phyloP scores from a whole-genome alignment of 805 yeast species.

The Ogataea neopini region DNA sequence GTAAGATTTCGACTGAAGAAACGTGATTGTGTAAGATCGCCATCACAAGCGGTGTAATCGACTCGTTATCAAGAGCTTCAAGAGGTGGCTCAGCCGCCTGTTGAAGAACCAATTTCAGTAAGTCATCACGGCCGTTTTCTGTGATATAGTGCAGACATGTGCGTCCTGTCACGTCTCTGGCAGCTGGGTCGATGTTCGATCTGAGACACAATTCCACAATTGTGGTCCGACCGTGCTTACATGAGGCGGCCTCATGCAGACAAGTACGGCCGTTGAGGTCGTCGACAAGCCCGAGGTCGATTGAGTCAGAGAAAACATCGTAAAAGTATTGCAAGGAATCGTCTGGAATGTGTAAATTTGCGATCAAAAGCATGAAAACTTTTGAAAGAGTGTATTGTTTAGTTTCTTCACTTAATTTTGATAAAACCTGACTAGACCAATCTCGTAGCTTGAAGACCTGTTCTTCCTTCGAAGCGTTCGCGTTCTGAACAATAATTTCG shows the following conservation, averaged over 20 bases:
- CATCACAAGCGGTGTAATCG: constrained; percentile 79
- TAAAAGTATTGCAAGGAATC: constrained; percentile 51
- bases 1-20: constrained; percentile 50
- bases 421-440: constrained; percentile 46
- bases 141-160: constrained; percentile 89
- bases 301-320: constrained; percentile 48
- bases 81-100: constrained; percentile 31
- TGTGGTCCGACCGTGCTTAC: constrained; percentile 28
- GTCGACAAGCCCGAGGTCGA: constrained; percentile 65
- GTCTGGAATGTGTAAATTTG: constrained; percentile 66
- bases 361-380: constrained; percentile 68
- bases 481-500: constrained; percentile 36
- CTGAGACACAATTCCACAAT: constrained; percentile 30
- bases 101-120: constrained; percentile 40
- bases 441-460: constrained; percentile 32
- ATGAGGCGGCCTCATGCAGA: constrained; percentile 64
- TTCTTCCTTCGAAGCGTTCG: constrained; percentile 39
- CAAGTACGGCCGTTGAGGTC: constrained; percentile 74
- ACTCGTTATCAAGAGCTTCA: constrained; percentile 65
- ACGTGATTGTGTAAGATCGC: constrained; percentile 72
- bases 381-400: constrained; percentile 57
- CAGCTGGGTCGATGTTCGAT: constrained; percentile 29
- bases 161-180: constrained; percentile 69
- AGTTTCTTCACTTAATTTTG: constrained; percentile 41
- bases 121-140: constrained; percentile 50